A percentile compares a stretch with the other conserved stretches of the same genome.
phyloP scores from a whole-genome alignment of 2,329 filamentous ascomycete genomes.

The Ascochyta viciae-villosae region DNA sequence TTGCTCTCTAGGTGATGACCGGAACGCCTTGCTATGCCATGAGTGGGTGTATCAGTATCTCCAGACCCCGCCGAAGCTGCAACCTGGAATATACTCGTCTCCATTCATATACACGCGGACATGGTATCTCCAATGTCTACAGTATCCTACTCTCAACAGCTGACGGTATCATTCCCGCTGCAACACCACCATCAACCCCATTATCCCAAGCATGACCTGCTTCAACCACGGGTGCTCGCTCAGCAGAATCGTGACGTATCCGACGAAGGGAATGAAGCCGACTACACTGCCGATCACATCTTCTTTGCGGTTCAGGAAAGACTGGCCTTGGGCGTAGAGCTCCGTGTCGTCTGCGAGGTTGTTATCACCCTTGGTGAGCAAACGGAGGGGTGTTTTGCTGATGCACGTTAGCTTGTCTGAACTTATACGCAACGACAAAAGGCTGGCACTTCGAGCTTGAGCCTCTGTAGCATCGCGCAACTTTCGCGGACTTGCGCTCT shows the following conservation, averaged over 20 bases:
- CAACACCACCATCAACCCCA: conserved; percentile 91
- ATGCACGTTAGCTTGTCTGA: conserved; percentile 22
- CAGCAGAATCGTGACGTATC: conserved; percentile 94
- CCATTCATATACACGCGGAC: not conserved
- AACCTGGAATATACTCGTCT: not conserved
- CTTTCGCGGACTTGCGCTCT: not conserved
- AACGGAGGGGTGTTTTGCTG: conserved; percentile 62
- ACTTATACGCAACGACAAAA: not conserved
- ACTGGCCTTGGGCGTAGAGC: conserved; percentile 83
- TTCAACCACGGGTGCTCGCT: conserved; percentile 98
- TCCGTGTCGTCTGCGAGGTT: conserved; percentile 94
- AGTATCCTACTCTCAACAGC: not conserved
- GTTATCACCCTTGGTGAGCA: conserved; percentile 98
- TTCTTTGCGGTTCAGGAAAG: conserved; percentile 78
- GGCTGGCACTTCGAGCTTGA: not conserved
- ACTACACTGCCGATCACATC: conserved; percentile 95
- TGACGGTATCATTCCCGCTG: conserved; percentile 74
- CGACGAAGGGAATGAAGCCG: conserved; percentile 91
- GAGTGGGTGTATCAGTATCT: not conserved
- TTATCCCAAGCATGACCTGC: conserved; percentile 90
- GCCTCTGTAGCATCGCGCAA: not conserved
- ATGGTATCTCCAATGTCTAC: not conserved
- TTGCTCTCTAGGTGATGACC: not conserved
- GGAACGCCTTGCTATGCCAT: conserved; percentile 17
- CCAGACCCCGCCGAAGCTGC: not conserved